phyloP scores from a whole-genome alignment of 1,139 yeast genomes.

The Diutina ranongensis region DNA sequence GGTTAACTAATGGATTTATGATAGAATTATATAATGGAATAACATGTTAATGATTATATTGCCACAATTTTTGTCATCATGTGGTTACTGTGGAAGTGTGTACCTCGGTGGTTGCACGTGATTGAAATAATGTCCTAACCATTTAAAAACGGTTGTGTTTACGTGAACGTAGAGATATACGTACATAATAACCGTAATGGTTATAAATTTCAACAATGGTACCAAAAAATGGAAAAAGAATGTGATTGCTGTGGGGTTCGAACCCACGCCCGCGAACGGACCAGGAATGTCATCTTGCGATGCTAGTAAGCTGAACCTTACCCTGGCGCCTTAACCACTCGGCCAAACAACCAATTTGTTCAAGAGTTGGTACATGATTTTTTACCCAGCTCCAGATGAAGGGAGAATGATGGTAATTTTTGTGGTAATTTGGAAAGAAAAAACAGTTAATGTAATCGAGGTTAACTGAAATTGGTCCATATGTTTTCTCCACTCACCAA shows the following conservation, averaged over 20 bases:
- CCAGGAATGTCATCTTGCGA: constrained; percentile 3
- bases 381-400: no score
- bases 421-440: no score
- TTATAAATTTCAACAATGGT: no score
- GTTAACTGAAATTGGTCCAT: no score
- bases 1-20: constrained; percentile 22
- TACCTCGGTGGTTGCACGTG: not conserved
- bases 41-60: not conserved
- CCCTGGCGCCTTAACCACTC: constrained; percentile 6
- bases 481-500: no score
- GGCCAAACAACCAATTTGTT: constrained; percentile 1
- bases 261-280: constrained; percentile 9
- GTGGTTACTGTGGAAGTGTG: not conserved
- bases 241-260: constrained; percentile 13
- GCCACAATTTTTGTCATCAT: not conserved
- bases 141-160: not conserved
- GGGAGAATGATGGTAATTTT: no score
- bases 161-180: not conserved
- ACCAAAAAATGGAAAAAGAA: constrained; percentile 7
- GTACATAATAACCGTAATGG: not conserved
- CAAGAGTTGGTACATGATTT: not conserved
- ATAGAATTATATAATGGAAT: not conserved
- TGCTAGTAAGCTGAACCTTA: constrained; percentile 4
- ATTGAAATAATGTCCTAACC: not conserved
- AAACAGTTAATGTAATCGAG: no score